A percentile compares a stretch with the other conserved stretches of the same genome.
phyloP scores from a whole-genome alignment of 495 filamentous ascomycete genomes.

The Corynascus novoguineensis region DNA sequence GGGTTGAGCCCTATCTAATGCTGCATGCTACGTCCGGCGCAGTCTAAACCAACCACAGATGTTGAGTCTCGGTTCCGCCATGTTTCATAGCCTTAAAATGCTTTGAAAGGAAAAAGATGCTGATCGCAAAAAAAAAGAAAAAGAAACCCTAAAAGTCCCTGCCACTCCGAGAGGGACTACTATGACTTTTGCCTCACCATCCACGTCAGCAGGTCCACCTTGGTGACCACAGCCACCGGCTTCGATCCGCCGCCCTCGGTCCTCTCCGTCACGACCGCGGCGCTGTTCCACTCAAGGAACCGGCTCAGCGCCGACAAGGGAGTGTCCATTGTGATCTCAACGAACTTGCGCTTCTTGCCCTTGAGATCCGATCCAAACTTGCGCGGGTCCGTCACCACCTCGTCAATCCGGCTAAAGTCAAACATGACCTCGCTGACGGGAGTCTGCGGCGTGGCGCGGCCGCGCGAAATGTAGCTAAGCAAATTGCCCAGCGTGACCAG shows the following conservation, averaged over 20 bases:
- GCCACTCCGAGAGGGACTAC: background rate
- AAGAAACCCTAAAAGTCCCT: background rate
- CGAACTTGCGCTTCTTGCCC: constrained; percentile 62
- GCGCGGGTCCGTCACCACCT: constrained; percentile 79
- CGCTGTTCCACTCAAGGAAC: constrained; percentile 97
- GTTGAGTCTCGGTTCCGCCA: constrained; percentile 23
- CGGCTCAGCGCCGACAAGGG: constrained; percentile 73
- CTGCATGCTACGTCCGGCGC: background rate
- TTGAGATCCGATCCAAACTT: constrained; percentile 48
- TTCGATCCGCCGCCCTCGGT: constrained; percentile 47
- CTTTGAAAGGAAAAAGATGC: too few relatives aligned
- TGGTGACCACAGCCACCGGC: constrained; percentile 88
- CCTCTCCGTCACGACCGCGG: constrained; percentile 83
- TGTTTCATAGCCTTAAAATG: background rate
- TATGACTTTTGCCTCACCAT: constrained; percentile 64
- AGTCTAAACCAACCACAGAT: constrained; percentile 12
- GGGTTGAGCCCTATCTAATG: constrained; percentile 27
- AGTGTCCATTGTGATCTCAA: constrained; percentile 90
- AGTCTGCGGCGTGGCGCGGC: constrained; percentile 64
- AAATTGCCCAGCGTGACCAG: constrained; percentile 91
- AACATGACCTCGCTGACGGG: constrained; percentile 93
- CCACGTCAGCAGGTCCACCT: constrained; percentile 93
- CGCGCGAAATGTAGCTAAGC: constrained; percentile 79
- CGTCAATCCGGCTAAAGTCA: constrained; percentile 76
- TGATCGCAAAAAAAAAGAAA: constrained; percentile 3